Conservation (phyloP, 192 early-diverging fungal species). For the Backusella parvicylindrica region DNA sequence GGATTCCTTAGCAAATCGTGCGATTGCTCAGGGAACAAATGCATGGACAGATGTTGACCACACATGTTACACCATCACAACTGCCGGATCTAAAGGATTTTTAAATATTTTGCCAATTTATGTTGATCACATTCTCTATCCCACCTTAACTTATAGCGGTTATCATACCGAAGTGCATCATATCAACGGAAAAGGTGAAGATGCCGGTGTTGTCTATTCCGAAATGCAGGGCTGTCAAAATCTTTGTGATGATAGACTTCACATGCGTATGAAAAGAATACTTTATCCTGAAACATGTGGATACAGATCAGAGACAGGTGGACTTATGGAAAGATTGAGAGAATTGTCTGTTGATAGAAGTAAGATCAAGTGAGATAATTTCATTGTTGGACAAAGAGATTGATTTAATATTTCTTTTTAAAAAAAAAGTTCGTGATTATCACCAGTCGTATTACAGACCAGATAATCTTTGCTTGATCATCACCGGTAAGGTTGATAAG, state of each 20-base stretch:
- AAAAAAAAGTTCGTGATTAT: constrained; percentile 35
- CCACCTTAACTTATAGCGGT: constrained; percentile 54
- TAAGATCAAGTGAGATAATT: too few relatives aligned
- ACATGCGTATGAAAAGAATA: constrained; percentile 44
- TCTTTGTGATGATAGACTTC: constrained; percentile 36
- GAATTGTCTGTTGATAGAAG: constrained; percentile 56
- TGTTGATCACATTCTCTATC: constrained; percentile 62
- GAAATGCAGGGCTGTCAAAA: constrained; percentile 66
- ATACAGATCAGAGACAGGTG: constrained; percentile 60
- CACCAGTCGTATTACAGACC: constrained; percentile 59
- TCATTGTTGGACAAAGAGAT: background rate
- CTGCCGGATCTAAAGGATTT: constrained; percentile 57
- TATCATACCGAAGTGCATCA: constrained; percentile 63
- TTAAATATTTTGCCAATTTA: constrained; percentile 56
- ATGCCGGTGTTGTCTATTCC: constrained; percentile 63
- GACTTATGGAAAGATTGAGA: constrained; percentile 53
- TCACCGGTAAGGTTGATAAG: constrained; percentile 49
- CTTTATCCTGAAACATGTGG: constrained; percentile 58
- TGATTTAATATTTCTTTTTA: background rate
- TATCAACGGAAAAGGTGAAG: constrained; percentile 60
- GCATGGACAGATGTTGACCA: constrained; percentile 62
- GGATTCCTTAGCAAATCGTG: constrained; percentile 58
- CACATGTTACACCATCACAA: constrained; percentile 57
- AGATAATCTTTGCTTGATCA: constrained; percentile 57
- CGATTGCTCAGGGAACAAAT: constrained; percentile 59